Conservation (phyloP, 257 asterid species). For the Sherardia arvensis region DNA sequence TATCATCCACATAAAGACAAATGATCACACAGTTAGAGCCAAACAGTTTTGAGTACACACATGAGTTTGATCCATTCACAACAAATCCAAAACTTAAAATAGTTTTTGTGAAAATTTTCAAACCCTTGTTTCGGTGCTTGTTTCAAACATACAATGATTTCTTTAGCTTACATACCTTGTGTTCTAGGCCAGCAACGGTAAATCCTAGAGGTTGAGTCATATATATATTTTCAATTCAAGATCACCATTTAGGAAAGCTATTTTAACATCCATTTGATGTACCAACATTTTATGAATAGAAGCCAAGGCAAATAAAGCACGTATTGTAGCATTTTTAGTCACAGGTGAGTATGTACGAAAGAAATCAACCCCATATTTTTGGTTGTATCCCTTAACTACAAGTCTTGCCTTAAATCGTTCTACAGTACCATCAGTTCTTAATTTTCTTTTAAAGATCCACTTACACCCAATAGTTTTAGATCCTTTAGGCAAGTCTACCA, state of each 20-base stretch:
- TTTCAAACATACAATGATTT: not conserved
- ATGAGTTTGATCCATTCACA: not conserved
- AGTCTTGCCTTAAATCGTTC: not conserved
- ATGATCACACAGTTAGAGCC: not conserved
- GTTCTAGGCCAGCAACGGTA: not conserved
- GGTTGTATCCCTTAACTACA: not conserved
- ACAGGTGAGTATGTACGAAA: not conserved
- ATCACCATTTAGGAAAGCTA: not conserved
- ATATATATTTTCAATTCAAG: not conserved
- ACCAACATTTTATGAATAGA: not conserved
- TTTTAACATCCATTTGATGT: not conserved
- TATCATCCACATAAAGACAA: not conserved
- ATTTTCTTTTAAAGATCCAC: not conserved
- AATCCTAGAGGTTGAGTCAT: not conserved
- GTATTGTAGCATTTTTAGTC: not conserved
- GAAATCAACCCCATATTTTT: not conserved
- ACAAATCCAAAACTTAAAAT: not conserved
- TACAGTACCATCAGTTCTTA: not conserved
- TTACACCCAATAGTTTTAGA: not conserved
- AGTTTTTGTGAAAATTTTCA: not conserved
- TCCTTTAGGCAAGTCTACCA: not conserved
- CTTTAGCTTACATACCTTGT: not conserved
- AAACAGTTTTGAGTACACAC: not conserved
- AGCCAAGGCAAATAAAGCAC: not conserved
- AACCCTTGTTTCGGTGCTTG: not conserved